A percentile compares a stretch with the other conserved stretches of the same genome.
These are phyloP conservation scores for Halophytophthora batemanensis DNA, from an alignment of 352 stramenopile species.

Conservation along the genomic window DNA sequence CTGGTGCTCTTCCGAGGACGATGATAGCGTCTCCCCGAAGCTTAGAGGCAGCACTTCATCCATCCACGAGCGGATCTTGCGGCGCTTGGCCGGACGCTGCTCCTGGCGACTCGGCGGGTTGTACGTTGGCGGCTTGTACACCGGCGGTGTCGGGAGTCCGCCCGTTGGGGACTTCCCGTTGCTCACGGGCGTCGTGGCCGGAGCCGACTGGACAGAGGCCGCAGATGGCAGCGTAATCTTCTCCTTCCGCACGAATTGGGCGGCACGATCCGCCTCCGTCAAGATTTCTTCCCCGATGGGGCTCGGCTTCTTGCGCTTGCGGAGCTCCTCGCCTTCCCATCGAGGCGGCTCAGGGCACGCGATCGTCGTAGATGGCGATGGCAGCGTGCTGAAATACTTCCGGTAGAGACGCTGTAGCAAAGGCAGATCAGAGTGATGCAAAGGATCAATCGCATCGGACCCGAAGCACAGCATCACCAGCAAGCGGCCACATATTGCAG, in stretches of 20 bases:
- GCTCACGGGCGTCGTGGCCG: constrained; percentile 19
- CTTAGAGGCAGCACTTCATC: constrained; percentile 68
- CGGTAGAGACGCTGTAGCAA: constrained; percentile 53
- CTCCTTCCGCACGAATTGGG: constrained; percentile 59
- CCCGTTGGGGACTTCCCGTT: constrained; percentile 23
- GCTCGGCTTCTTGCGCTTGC: constrained; percentile 33
- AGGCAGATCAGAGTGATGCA: too few species aligned
- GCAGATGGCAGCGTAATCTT: constrained; percentile 8
- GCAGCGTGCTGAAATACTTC: constrained; percentile 75
- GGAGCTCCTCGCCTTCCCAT: constrained; percentile 51
- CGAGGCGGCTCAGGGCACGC: constrained; percentile 49
- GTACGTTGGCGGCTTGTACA: constrained; percentile 74
- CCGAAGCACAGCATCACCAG: constrained; percentile 8
- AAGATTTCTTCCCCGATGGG: constrained; percentile 58
- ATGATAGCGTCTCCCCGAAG: constrained; percentile 56
- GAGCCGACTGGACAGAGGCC: constrained; percentile 6
- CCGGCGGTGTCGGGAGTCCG: constrained; percentile 32
- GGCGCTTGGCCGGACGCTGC: constrained; percentile 61
- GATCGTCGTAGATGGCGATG: constrained; percentile 44
- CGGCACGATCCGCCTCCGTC: constrained; percentile 62
- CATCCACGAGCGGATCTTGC: constrained; percentile 86
- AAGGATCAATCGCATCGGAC: too few species aligned
- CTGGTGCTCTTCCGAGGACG: constrained; percentile 64
- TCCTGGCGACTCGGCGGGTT: constrained; percentile 61
- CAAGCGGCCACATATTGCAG: not conserved